These are phyloP conservation scores for Cordyceps militaris DNA, from an alignment of 2,329 filamentous ascomycete genomes.

Conservation along the genomic window DNA sequence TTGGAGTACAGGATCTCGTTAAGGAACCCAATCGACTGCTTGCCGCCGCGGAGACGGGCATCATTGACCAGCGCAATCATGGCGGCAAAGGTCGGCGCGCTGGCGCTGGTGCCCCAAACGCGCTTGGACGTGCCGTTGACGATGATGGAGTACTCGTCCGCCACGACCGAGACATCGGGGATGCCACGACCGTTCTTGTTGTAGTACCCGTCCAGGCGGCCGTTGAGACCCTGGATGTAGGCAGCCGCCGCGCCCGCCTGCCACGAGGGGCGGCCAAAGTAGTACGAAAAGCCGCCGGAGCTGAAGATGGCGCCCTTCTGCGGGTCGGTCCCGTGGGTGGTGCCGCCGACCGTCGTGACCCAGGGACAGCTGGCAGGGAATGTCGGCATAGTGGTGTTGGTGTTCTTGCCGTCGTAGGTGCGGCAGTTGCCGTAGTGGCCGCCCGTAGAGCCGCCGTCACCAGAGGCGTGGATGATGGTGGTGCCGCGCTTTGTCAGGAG, in stretches of 20 bases:
- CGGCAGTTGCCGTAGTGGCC: slow-evolving; percentile 29
- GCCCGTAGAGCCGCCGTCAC: slow-evolving; percentile 22
- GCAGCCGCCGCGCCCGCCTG: slow-evolving; percentile 29
- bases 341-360: slow-evolving; percentile 32
- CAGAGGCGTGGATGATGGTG: slow-evolving; percentile 22
- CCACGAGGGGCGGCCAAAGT: slow-evolving; percentile 35
- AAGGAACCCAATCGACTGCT: slow-evolving; percentile 10
- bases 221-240: slow-evolving; percentile 35
- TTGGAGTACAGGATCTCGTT: slow-evolving; percentile 13
- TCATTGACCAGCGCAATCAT: slow-evolving; percentile 14
- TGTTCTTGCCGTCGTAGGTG: slow-evolving; percentile 50
- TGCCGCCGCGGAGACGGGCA: slow-evolving; percentile 7
- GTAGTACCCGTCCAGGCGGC: slow-evolving; percentile 37
- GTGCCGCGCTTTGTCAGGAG: slow-evolving; percentile 26
- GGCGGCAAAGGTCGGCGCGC: slow-evolving; percentile 12
- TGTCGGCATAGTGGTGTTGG: slow-evolving; percentile 42
- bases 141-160: slow-evolving; percentile 41
- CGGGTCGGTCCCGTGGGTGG: slow-evolving; percentile 26
- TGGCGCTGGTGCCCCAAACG: slow-evolving; percentile 18
- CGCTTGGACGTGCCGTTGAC: slow-evolving; percentile 20
- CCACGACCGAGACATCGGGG: slow-evolving; percentile 39
- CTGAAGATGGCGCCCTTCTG: slow-evolving; percentile 28
- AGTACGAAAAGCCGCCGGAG: slow-evolving; percentile 41
- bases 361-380: slow-evolving; percentile 44
- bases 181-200: slow-evolving; percentile 38